These are phyloP conservation scores for Termitomyces bulborhizus DNA, from an alignment of 768 basidiomycete genomes.

Conservation along the genomic window DNA sequence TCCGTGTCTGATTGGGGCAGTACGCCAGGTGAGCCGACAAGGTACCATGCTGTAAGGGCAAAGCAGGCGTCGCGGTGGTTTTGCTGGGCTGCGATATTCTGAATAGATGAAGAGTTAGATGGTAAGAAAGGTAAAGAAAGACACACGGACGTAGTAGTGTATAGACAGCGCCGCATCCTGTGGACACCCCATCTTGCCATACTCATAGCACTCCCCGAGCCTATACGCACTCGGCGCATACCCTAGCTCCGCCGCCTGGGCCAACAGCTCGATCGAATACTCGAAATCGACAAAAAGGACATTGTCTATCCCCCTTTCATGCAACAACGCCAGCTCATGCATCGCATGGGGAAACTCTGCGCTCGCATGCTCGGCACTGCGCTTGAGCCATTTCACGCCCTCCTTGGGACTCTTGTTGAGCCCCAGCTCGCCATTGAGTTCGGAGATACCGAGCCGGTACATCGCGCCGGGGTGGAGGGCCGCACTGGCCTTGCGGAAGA, in stretches of 20 bases:
- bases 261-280: conserved; percentile 90
- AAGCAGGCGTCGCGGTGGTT: conserved; percentile 96
- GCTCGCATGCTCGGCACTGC: conserved; percentile 90
- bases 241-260: conserved; percentile 92
- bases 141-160: conserved; percentile 88
- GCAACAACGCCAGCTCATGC: conserved; percentile 88
- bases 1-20: conserved; percentile 98
- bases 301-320: conserved; percentile 97
- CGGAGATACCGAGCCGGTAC: conserved; percentile 94
- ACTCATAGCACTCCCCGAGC: conserved; percentile 97
- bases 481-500: conserved; percentile 91
- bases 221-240: conserved; percentile 96
- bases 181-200: conserved; percentile 97
- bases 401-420: conserved; percentile 85
- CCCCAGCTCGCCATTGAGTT: conserved; percentile 92
- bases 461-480: conserved; percentile 90
- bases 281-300: conserved; percentile 96
- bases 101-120: conserved; percentile 9
- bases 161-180: conserved; percentile 96
- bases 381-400: conserved; percentile 98
- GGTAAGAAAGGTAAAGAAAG: conserved; percentile 3
- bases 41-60: conserved; percentile 97
- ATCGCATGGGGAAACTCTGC: conserved; percentile 96
- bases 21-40: conserved; percentile 96
- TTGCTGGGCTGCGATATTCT: conserved; percentile 99